A percentile compares a stretch with the other conserved stretches of the same genome.
phyloP scores from a whole-genome alignment of 2,329 filamentous ascomycete species.

The Monosporascus cannonballus region DNA sequence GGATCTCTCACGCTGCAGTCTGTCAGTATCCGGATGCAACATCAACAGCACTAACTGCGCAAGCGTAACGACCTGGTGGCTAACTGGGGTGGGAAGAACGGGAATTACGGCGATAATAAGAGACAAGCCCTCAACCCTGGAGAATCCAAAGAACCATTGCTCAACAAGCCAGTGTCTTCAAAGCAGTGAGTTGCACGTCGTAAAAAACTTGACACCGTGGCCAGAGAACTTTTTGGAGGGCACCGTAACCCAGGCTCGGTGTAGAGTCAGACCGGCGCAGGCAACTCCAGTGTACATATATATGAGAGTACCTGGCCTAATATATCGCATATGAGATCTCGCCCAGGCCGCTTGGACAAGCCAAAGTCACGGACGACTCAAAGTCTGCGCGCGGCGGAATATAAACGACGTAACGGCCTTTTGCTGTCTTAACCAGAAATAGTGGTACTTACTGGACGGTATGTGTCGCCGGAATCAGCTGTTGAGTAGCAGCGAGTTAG shows the following conservation, averaged over 20 bases:
- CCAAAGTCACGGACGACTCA: background rate
- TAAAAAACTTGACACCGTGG: background rate
- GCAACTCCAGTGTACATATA: background rate
- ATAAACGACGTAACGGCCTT: background rate
- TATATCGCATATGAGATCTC: background rate
- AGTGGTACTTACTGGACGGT: conserved; percentile 42
- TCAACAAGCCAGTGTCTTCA: background rate
- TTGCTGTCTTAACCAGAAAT: background rate
- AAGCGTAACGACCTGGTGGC: no score
- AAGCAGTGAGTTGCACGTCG: background rate
- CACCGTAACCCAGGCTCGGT: background rate
- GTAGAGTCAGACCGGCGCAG: background rate
- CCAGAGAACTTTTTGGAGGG: background rate
- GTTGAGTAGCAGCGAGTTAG: conserved; percentile 34
- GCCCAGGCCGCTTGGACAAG: background rate
- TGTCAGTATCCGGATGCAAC: conserved; percentile 24
- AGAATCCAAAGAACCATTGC: background rate
- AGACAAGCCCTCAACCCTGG: no score
- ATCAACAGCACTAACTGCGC: conserved; percentile 4
- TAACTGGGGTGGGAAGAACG: no score
- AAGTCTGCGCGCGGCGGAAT: background rate
- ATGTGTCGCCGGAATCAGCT: conserved; percentile 57
- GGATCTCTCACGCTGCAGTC: conserved; percentile 71
- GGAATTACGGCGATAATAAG: no score
- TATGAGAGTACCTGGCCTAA: background rate